Evolutionary conservation across 768 basidiomycete species (phyloP).

Genomic region (Auricularia auricula-judae): DNA sequence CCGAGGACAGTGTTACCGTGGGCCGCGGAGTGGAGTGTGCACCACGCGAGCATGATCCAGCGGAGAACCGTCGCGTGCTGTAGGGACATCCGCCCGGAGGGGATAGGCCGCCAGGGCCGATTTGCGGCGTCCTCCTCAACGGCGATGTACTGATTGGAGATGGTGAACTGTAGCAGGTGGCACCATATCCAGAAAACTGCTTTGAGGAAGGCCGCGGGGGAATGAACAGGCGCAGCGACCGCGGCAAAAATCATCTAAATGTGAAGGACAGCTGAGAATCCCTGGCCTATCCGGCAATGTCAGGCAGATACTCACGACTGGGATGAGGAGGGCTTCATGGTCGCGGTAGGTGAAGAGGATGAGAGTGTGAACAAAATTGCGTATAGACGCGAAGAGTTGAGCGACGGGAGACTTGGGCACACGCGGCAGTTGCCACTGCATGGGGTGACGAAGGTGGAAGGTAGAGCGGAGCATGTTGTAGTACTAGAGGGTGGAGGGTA

Average conservation of each 20-base stretch:
- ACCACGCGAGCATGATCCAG: slow-evolving; percentile 24
- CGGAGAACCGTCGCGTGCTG: slow-evolving; percentile 24
- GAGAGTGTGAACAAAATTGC: neutral
- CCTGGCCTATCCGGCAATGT: neutral
- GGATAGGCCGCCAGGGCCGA: slow-evolving; percentile 35
- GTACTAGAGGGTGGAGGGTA: no score
- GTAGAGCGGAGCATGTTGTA: no score
- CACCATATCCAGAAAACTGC: slow-evolving; percentile 33
- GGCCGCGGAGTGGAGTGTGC: slow-evolving; percentile 22
- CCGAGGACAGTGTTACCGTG: slow-evolving; percentile 22
- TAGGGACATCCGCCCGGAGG: slow-evolving; percentile 30
- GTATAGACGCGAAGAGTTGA: neutral
- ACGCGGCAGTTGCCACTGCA: no score
- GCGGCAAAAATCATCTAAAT: slow-evolving; percentile 23
- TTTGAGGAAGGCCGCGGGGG: slow-evolving; percentile 12
- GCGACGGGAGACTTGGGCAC: no score
- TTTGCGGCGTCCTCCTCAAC: slow-evolving; percentile 34
- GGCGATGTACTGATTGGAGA: slow-evolving; percentile 33
- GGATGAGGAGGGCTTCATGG: slow-evolving; percentile 34
- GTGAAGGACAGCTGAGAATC: neutral
- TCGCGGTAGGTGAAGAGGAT: slow-evolving; percentile 35
- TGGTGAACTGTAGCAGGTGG: slow-evolving; percentile 32
- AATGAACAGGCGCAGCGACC: slow-evolving; percentile 22
- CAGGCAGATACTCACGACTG: slow-evolving; percentile 26
- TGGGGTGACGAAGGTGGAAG: no score